Evolutionary conservation across 495 filamentous ascomycete species (phyloP).

Genomic region (Hypoxylon intermedium): DNA sequence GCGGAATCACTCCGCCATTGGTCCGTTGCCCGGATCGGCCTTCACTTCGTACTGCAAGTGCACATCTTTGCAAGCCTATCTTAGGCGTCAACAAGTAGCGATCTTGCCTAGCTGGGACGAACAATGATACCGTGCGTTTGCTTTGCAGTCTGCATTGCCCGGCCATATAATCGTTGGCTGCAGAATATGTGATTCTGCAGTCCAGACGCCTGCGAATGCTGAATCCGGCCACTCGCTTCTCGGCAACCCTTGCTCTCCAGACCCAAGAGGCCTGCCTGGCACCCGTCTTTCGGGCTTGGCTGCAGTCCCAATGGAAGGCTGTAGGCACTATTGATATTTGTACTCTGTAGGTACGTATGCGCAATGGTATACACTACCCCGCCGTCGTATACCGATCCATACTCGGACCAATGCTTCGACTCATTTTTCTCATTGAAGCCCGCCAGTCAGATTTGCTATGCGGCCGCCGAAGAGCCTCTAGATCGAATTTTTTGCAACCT

Average conservation of each 20-base stretch:
- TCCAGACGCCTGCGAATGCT: conserved; percentile 4
- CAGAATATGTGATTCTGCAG: conserved; percentile 21
- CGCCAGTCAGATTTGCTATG: conserved; percentile 13
- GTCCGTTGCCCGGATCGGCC: conserved; percentile 1
- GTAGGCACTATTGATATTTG: conserved; percentile 4
- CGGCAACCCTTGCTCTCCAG: conserved; percentile 16
- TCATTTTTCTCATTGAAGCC: conserved; percentile 7
- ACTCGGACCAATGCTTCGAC: conserved; percentile 1
- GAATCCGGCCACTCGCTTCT: conserved; percentile 20
- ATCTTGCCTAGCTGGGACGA: conserved; percentile 31
- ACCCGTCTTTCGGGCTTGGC: conserved; percentile 30
- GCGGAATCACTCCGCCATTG: conserved; percentile 17
- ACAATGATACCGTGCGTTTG: conserved; percentile 10
- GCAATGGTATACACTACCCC: conserved; percentile 35
- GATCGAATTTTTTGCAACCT: conserved; percentile 19
- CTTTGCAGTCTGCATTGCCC: conserved; percentile 5
- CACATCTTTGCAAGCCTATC: conserved; percentile 18
- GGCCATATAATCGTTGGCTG: conserved; percentile 16
- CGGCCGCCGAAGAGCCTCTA: conserved; percentile 31
- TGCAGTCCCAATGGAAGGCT: conserved; percentile 10
- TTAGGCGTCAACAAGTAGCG: conserved; percentile 30
- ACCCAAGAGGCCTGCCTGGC: conserved; percentile 19
- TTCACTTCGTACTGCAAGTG: conserved; percentile 14
- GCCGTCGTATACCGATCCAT: conserved; percentile 33
- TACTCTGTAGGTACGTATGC: conserved; percentile 33